phyloP scores from a whole-genome alignment of 306 rosid genomes.

The Elaeagnus macrophylla region DNA sequence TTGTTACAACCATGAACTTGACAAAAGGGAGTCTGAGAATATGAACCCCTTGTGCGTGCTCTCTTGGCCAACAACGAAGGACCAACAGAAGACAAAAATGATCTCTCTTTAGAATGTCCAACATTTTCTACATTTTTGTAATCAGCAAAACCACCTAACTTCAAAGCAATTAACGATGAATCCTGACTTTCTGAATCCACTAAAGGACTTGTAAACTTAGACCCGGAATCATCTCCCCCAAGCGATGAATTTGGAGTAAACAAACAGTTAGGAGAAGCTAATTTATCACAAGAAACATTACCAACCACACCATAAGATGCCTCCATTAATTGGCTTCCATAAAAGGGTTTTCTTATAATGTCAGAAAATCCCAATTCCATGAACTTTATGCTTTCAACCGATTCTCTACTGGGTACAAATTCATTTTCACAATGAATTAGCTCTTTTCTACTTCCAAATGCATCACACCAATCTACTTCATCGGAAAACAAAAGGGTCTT shows the following conservation, averaged over 20 bases:
- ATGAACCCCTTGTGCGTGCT: conserved; percentile 33
- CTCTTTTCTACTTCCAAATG: conserved; percentile 36
- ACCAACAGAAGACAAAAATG: conserved; percentile 49
- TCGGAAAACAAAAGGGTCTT: conserved; percentile 43
- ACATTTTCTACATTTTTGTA: conserved; percentile 28
- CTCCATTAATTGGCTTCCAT: conserved; percentile 17
- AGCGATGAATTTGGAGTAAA: conserved; percentile 24
- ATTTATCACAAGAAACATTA: conserved; percentile 27
- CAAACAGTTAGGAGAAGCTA: conserved; percentile 10
- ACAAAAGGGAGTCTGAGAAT: conserved; percentile 47
- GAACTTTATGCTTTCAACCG: too few species aligned
- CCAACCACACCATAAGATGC: conserved; percentile 20
- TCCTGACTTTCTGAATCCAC: conserved; percentile 44
- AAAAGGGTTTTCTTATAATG: too few species aligned
- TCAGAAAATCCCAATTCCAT: too few species aligned
- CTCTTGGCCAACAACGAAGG: conserved; percentile 60
- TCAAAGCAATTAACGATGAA: conserved; percentile 64
- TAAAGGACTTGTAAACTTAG: conserved; percentile 49
- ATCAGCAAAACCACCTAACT: conserved; percentile 59
- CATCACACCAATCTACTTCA: conserved; percentile 33
- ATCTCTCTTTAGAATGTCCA: conserved; percentile 33
- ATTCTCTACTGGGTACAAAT: conserved; percentile 22
- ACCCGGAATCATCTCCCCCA: conserved; percentile 40
- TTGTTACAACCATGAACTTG: conserved; percentile 88
- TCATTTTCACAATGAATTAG: conserved; percentile 59